phyloP scores from a whole-genome alignment of 257 asterid species.

The Solanum habrochaites region DNA sequence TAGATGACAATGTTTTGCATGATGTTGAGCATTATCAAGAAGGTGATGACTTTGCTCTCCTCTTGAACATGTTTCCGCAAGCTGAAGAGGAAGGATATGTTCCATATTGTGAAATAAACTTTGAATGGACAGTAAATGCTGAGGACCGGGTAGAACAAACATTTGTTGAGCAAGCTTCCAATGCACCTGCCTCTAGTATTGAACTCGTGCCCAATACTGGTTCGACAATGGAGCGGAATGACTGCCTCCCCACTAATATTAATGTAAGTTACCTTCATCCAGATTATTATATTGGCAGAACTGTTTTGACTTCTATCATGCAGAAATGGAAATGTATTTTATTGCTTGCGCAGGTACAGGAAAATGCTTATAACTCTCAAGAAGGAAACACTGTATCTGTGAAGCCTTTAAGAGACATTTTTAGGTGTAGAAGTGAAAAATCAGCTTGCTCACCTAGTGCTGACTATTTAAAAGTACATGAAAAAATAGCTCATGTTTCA shows the following conservation, averaged over 20 bases:
- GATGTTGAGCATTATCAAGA: slow-evolving; percentile 38
- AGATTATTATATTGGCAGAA: background rate
- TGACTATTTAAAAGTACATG: background rate
- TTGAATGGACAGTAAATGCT: slow-evolving; percentile 2
- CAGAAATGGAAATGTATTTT: background rate
- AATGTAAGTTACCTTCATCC: slow-evolving; percentile 17
- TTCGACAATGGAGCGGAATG: background rate
- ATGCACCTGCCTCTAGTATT: slow-evolving; percentile 15
- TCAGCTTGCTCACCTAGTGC: background rate
- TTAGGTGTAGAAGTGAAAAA: background rate
- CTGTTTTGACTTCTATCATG: background rate
- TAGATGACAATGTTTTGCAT: slow-evolving; percentile 29
- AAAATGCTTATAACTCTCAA: slow-evolving; percentile 6
- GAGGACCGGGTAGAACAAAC: background rate
- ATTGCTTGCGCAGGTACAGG: slow-evolving; percentile 16
- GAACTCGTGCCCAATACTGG: background rate
- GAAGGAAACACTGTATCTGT: slow-evolving; percentile 6
- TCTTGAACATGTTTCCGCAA: slow-evolving; percentile 31
- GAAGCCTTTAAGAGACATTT: slow-evolving; percentile 13
- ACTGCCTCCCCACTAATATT: background rate
- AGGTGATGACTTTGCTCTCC: slow-evolving; percentile 32
- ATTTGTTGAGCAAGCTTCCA: background rate
- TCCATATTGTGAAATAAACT: slow-evolving; percentile 47
- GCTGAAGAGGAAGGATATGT: slow-evolving; percentile 40
- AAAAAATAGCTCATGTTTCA: background rate